Conservation (phyloP, 2,329 filamentous ascomycete species). For the Chrysosporium queenslandicum region DNA sequence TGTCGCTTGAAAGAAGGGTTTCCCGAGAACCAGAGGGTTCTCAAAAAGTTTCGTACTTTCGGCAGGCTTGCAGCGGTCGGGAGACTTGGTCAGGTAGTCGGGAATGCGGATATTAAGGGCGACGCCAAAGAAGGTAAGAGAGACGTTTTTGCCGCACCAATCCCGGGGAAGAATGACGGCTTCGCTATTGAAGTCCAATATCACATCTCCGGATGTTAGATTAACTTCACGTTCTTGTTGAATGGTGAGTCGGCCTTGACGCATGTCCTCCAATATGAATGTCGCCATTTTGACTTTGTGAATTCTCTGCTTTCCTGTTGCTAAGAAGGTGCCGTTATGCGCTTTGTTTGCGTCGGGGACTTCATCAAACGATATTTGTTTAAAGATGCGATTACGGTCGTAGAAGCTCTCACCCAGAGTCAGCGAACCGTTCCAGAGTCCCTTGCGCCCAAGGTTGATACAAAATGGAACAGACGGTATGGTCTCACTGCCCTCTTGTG, state of each 20-base stretch:
- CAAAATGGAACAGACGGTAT: conserved; percentile 3
- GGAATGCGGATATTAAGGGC: background rate
- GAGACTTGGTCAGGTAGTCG: conserved; percentile 6
- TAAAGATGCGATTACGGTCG: conserved; percentile 4
- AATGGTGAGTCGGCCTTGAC: too few relatives aligned
- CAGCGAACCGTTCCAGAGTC: conserved; percentile 7
- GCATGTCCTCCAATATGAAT: background rate
- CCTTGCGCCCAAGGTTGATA: conserved; percentile 8
- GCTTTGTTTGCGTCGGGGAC: conserved; percentile 2
- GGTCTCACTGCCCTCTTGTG: background rate
- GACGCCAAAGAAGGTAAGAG: background rate
- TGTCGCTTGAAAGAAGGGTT: conserved; percentile 7
- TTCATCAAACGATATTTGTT: background rate
- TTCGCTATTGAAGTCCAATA: conserved; percentile 10
- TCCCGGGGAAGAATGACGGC: background rate
- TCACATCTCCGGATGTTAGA: background rate
- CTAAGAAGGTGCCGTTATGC: conserved; percentile 6
- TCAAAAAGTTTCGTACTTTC: background rate
- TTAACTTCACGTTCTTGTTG: background rate
- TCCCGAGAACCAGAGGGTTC: conserved; percentile 3
- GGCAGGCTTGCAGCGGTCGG: background rate
- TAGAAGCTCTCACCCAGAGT: conserved; percentile 4
- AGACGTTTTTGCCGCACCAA: conserved; percentile 5
- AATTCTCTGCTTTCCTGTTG: conserved; percentile 6
- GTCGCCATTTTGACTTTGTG: background rate